These are phyloP conservation scores for Abelmoschus esculentus DNA, from an alignment of 345 rosid genomes.

Conservation along the genomic window DNA sequence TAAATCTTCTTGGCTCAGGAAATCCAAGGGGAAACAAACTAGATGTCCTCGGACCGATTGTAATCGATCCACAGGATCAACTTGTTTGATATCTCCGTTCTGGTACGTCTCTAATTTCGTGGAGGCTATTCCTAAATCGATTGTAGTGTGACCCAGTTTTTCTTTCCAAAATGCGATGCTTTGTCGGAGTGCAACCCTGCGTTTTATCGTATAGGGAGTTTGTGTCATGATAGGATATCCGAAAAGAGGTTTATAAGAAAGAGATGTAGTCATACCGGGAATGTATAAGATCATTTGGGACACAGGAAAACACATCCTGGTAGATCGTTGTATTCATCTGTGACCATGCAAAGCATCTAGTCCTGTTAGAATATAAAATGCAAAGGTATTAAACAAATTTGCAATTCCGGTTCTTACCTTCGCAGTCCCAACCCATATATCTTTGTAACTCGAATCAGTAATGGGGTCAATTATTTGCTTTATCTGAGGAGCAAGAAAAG, in stretches of 20 bases:
- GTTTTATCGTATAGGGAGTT: slow-evolving; percentile 1
- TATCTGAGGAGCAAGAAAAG: slow-evolving; percentile 34
- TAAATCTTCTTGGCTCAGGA: slow-evolving; percentile 87
- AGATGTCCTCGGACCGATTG: slow-evolving; percentile 67
- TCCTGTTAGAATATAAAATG: background rate
- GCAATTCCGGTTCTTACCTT: slow-evolving; percentile 39
- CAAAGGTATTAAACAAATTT: background rate
- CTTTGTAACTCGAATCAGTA: slow-evolving; percentile 77
- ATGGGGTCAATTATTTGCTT: slow-evolving; percentile 71
- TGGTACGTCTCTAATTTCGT: slow-evolving; percentile 54
- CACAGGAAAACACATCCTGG: slow-evolving; percentile 87
- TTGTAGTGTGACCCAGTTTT: slow-evolving; percentile 75
- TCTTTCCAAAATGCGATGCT: slow-evolving; percentile 60
- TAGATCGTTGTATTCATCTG: slow-evolving; percentile 83
- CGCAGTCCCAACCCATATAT: slow-evolving; percentile 78
- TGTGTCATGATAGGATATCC: background rate
- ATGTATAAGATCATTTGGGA: slow-evolving; percentile 84
- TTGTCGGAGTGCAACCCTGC: slow-evolving; percentile 61
- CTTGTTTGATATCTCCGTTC: slow-evolving; percentile 50
- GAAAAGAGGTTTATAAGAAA: background rate
- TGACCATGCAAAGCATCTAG: slow-evolving; percentile 4
- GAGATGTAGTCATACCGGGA: slow-evolving; percentile 45
- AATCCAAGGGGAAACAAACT: slow-evolving; percentile 88
- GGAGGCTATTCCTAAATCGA: slow-evolving; percentile 88
- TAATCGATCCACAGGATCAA: slow-evolving; percentile 63